These are phyloP conservation scores for Tarenaya hassleriana DNA, from an alignment of 345 rosid genomes.

Conservation along the genomic window DNA sequence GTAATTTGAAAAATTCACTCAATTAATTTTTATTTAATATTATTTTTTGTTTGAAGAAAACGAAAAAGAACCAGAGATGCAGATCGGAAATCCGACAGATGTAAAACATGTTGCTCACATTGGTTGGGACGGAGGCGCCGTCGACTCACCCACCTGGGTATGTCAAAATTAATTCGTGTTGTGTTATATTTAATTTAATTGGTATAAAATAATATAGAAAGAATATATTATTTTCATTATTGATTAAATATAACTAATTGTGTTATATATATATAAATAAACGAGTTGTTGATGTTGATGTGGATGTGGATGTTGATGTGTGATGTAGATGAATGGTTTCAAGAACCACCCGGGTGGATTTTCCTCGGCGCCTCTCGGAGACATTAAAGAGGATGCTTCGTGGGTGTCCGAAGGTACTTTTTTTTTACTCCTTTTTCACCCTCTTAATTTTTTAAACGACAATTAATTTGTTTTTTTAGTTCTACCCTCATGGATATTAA, in stretches of 20 bases:
- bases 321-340: conserved; percentile 25
- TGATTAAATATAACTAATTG: too few relatives aligned
- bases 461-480: too few relatives aligned
- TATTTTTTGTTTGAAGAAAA: too few relatives aligned
- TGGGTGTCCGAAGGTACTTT: conserved; percentile 21
- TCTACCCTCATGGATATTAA: too few relatives aligned
- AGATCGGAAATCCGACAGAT: conserved; percentile 79
- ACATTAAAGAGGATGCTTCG: conserved; percentile 19
- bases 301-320: too few relatives aligned
- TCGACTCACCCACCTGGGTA: conserved; percentile 60
- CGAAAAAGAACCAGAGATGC: conserved; percentile 74
- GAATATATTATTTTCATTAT: too few relatives aligned
- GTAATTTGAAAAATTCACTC: background rate
- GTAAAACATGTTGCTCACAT: conserved; percentile 96
- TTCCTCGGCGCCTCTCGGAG: conserved; percentile 7
- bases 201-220: background rate
- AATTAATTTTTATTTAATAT: conserved; percentile 2
- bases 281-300: too few relatives aligned
- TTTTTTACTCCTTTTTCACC: background rate
- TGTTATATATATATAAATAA: too few relatives aligned
- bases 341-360: conserved; percentile 19
- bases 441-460: background rate
- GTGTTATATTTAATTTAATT: background rate
- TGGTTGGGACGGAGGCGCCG: conserved; percentile 68
- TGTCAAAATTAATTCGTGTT: background rate